Evolutionary conservation across 495 filamentous ascomycete genomes (phyloP), one percentile per base, ranked within the genome.

Genomic region (Cudoniella acicularis): DNA sequence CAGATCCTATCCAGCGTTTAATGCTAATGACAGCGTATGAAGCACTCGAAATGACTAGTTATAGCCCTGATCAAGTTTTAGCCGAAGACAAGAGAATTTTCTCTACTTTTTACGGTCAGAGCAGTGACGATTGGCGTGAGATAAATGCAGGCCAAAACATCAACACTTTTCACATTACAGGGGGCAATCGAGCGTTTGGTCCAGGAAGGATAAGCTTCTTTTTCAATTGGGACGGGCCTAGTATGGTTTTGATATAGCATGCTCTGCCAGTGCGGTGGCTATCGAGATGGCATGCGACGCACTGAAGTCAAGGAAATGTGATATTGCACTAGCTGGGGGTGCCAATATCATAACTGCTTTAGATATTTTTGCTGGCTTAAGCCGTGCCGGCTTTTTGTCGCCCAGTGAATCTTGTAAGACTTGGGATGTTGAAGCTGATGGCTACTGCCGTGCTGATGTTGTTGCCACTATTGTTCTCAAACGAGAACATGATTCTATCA

Each of bases 71-170:
- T 68, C 79, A 88, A 56, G 93, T 91, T 0, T 89, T 89, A 0
- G 90, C 90, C 0, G 56, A 51, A 10, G 11, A 49, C 18, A 22
- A 91, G 2, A 27, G 59, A n/a, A 49, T 50, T 16, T 42, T 62
- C 23, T 51, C 57, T 10, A 91, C 3, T 84, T 87, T 61, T 77
- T 91, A 59, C 21, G 63, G 63, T 21, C 27, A 56, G 21, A 57
- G 45, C 1, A 62, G 50, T 25, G 56, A 62, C 43, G 63, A 62
- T 41, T 65, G 55, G 24, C 84, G 88, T 71, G 92, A 96, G 64
- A 87, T 94, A 61, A 94, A 95, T 69, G 90, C 87, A 45, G 87
- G 87, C 18, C 86, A 96, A 66, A 89, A 95, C 58, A 86, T 96
- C 59, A 91, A 95, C 70, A 96, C 91, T 0, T 96, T 96, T 69